Percentiles rank a stretch among this genome's conserved stretches.
Evolutionary conservation across 2,329 filamentous ascomycete species (phyloP).

Genomic region (Colletotrichum sidae): DNA sequence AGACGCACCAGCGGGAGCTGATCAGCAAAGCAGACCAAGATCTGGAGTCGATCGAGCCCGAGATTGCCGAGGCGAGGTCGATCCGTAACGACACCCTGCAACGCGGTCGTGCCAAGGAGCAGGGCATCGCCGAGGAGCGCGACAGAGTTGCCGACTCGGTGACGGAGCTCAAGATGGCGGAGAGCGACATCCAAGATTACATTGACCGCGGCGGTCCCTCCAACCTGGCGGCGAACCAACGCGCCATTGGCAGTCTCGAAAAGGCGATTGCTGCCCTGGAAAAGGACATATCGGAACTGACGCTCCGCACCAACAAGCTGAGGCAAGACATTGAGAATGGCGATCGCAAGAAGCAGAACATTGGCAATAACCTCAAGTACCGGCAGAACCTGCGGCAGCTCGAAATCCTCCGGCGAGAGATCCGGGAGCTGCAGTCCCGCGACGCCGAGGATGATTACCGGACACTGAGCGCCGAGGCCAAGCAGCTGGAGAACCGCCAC

Average conservation of each 20-base stretch:
- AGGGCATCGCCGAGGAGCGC: conserved; percentile 76
- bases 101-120: conserved; percentile 78
- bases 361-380: conserved; percentile 88
- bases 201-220: conserved; percentile 78
- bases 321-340: conserved; percentile 82
- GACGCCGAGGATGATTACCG: conserved; percentile 87
- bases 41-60: conserved; percentile 78
- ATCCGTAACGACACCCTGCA: conserved; percentile 82
- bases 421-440: conserved; percentile 78
- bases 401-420: conserved; percentile 74
- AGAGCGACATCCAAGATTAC: conserved; percentile 84
- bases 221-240: conserved; percentile 76
- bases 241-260: conserved; percentile 76
- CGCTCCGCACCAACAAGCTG: conserved; percentile 79
- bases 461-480: conserved; percentile 77
- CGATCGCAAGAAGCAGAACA: conserved; percentile 85
- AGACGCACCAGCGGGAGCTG: conserved; percentile 73
- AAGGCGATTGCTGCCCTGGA: conserved; percentile 74
- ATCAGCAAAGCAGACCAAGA: conserved; percentile 79
- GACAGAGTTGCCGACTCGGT: conserved; percentile 79
- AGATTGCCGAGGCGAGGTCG: conserved; percentile 79
- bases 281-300: conserved; percentile 74
- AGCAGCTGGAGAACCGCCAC: conserved; percentile 73
- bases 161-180: conserved; percentile 80
- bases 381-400: conserved; percentile 80